These are phyloP conservation scores for Cryptococcus amylolentus DNA, from an alignment of 1,284 basidiomycete genomes.

Conservation along the genomic window DNA sequence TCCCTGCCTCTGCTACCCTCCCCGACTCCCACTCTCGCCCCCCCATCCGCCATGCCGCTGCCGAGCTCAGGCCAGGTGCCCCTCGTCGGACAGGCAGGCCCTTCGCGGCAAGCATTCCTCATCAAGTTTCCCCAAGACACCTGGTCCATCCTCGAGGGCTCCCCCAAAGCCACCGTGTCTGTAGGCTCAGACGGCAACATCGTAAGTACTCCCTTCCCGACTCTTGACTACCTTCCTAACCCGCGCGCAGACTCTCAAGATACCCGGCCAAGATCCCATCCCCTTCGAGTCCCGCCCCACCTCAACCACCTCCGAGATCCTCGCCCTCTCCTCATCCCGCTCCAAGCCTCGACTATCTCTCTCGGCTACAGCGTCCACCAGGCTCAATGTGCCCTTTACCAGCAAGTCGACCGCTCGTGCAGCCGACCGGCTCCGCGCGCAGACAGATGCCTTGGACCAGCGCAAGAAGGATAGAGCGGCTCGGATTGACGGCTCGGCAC, in stretches of 20 bases:
- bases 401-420: conserved; percentile 21
- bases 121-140: conserved; percentile 39
- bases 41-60: conserved; percentile 19
- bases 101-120: conserved; percentile 27
- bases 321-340: conserved; percentile 9
- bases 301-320: conserved; percentile 29
- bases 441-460: conserved; percentile 27
- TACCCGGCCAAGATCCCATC: conserved; percentile 25
- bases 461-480: conserved; percentile 28
- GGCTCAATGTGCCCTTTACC: conserved; percentile 32
- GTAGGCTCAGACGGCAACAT: conserved; percentile 23
- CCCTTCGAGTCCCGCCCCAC: conserved; percentile 22
- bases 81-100: conserved; percentile 9
- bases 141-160: conserved; percentile 24
- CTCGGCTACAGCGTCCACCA: conserved; percentile 36
- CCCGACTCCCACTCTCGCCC: not conserved
- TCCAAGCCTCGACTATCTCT: conserved; percentile 14
- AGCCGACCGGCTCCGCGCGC: conserved; percentile 30
- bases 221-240: not conserved
- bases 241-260: conserved; percentile 22
- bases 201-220: conserved; percentile 15
- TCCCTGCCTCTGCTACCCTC: not conserved
- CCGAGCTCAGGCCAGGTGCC: conserved; percentile 20
- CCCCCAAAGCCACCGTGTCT: conserved; percentile 15
- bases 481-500: conserved; percentile 18